Evolutionary conservation across 371 early-diverging fungal genomes (phyloP), one percentile per base, ranked within the genome.

Genomic region (Choanephora cucurbitarum): DNA sequence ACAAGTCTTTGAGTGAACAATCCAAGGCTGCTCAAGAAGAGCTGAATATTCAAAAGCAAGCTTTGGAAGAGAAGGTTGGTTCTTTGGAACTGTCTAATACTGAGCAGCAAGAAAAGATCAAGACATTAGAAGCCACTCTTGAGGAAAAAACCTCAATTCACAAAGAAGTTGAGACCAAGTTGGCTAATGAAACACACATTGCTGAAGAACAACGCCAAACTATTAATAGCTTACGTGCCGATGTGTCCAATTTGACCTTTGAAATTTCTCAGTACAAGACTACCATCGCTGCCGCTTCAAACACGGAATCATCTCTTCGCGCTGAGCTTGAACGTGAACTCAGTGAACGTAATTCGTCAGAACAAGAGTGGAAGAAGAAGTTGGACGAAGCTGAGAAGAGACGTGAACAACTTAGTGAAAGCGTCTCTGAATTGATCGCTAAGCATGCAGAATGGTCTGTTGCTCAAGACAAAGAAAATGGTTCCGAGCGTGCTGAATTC

Each of bases 91-190:
- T 21, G 11, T 14, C 47, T 15, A 24, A n/a, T 13, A 3, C 42
- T 7, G 28, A 53, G 14, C 51, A 55, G n/a, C 40, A 52, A 19
- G 47, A 51, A 14, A 41, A 61, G 44, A 47, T 62, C 11, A 17
- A 49, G 5, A 28, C 13, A 5, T 32, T 58, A 17, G 22, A 51
- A n/a, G 47, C 50, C 41, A 15, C 31, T 13, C 7, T 56, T 13
- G 52, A 65, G 37, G 75, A 69, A 41, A 66, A 65, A 46, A 72
- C 66, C 17, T 55, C 34, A 31, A 57, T 67, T 22, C 17, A 63
- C 11, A 48, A 54, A 13, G 60, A 57, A 28, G 60, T 64, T 0
- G 55, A 64, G 46, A 52, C 53, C 1, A 69, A 69, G 31, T 41
- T 73, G 13, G 32, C 28, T 19, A 15, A 17, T 4, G 56, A 62